Conservation (phyloP, 495 filamentous ascomycete genomes). For the Aspergillus egyptiacus region DNA sequence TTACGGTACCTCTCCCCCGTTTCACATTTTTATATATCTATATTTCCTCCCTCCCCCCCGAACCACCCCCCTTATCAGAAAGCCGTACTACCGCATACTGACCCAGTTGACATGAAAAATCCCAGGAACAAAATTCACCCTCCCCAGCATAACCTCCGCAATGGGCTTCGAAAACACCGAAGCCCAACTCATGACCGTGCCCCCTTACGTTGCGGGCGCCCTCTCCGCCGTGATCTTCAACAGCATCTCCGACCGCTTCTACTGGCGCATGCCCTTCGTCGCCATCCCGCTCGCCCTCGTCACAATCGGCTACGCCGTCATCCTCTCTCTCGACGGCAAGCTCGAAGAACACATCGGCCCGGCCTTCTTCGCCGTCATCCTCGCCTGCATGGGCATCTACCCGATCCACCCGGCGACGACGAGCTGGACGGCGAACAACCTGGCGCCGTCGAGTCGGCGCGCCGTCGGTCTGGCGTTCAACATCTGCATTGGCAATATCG, state of each 20-base stretch:
- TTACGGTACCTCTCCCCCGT: conserved; percentile 12
- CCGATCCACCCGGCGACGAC: conserved; percentile 32
- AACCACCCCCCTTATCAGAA: neutral
- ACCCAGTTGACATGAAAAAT: neutral
- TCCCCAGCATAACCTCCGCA: conserved; percentile 26
- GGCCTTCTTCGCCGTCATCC: conserved; percentile 32
- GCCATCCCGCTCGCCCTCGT: conserved; percentile 23
- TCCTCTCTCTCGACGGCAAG: conserved; percentile 23
- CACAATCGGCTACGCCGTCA: conserved; percentile 25
- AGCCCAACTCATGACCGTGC: conserved; percentile 29
- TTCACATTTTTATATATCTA: neutral
- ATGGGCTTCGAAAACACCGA: conserved; percentile 29
- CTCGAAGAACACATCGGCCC: conserved; percentile 26
- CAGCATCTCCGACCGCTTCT: conserved; percentile 29
- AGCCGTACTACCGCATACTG: neutral
- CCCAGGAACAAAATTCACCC: conserved; percentile 26
- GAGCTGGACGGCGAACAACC: conserved; percentile 36
- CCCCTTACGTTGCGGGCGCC: conserved; percentile 29
- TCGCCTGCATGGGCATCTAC: conserved; percentile 35
- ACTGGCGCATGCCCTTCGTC: conserved; percentile 38
- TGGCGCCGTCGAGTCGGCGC: conserved; percentile 28
- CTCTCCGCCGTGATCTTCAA: conserved; percentile 30
- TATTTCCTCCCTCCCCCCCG: neutral
- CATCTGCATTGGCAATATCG: conserved; percentile 33
- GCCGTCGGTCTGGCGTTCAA: conserved; percentile 34